Evolutionary conservation across 1,139 yeast species (phyloP).

Genomic region (Yamadazyma taylorii): DNA sequence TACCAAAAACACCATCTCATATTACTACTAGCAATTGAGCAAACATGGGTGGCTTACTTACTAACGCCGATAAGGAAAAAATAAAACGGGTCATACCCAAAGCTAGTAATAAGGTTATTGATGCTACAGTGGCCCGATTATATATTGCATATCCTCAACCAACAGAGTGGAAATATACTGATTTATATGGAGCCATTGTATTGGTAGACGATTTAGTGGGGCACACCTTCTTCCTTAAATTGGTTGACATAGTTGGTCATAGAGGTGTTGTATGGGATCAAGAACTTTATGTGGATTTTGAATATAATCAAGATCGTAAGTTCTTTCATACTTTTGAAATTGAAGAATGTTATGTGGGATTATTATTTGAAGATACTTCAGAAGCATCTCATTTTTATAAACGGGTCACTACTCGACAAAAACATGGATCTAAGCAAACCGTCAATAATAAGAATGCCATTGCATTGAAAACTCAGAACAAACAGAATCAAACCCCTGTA

Average conservation of each 20-base stretch:
- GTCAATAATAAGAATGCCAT: slow-evolving; percentile 83
- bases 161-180: slow-evolving; percentile 82
- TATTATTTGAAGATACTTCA: slow-evolving; percentile 81
- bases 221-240: slow-evolving; percentile 84
- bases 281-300: slow-evolving; percentile 84
- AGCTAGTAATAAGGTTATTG: slow-evolving; percentile 81
- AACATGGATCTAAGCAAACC: slow-evolving; percentile 85
- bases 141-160: slow-evolving; percentile 90
- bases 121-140: slow-evolving; percentile 86
- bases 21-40: slow-evolving; percentile 1
- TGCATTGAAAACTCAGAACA: slow-evolving; percentile 59
- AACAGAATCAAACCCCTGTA: slow-evolving; percentile 11
- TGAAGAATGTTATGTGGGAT: slow-evolving; percentile 87
- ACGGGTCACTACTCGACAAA: slow-evolving; percentile 70
- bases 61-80: slow-evolving; percentile 77
- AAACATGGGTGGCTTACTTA: slow-evolving; percentile 54
- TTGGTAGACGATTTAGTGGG: slow-evolving; percentile 93
- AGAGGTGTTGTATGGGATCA: slow-evolving; percentile 97
- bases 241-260: slow-evolving; percentile 80
- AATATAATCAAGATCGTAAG: slow-evolving; percentile 88
- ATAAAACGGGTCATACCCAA: slow-evolving; percentile 88
- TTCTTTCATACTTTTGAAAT: slow-evolving; percentile 94
- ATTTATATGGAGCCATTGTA: slow-evolving; percentile 81
- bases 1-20: no score
- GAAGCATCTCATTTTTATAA: slow-evolving; percentile 88